Evolutionary conservation across 2,329 filamentous ascomycete genomes (phyloP).

Genomic region (Verticillium albo-atrum): DNA sequence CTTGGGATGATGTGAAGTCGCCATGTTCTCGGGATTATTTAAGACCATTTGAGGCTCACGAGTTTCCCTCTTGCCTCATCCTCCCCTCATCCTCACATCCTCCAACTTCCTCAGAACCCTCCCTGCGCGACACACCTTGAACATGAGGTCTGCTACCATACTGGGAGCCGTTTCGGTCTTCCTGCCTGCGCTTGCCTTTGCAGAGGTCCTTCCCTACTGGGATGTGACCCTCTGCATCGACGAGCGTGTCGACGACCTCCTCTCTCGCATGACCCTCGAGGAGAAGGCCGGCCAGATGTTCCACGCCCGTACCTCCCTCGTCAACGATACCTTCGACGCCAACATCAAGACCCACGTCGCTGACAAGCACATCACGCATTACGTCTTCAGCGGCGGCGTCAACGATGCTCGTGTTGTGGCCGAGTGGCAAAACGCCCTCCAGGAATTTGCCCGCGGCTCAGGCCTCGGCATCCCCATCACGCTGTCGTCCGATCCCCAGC

Average conservation of each 20-base stretch:
- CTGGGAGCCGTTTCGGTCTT: neutral
- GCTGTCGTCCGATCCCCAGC: slow-evolving; percentile 41
- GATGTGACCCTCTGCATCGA: slow-evolving; percentile 34
- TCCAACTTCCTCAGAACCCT: too few relatives aligned
- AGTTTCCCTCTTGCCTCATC: too few relatives aligned
- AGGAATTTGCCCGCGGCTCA: slow-evolving; percentile 35
- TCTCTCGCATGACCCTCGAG: slow-evolving; percentile 39
- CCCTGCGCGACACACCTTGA: too few relatives aligned
- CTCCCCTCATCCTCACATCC: too few relatives aligned
- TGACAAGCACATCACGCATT: slow-evolving; percentile 35
- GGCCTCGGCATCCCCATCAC: slow-evolving; percentile 44
- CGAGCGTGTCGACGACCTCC: slow-evolving; percentile 40
- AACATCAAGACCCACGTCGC: slow-evolving; percentile 26
- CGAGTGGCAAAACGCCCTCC: slow-evolving; percentile 36
- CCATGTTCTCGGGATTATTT: too few relatives aligned
- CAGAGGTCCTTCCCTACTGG: slow-evolving; percentile 9
- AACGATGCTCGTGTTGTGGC: slow-evolving; percentile 27
- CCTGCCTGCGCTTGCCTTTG: neutral
- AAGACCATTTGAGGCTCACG: too few relatives aligned
- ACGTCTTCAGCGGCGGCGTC: slow-evolving; percentile 41
- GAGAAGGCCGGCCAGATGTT: slow-evolving; percentile 46
- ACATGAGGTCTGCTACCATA: neutral
- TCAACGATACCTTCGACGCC: slow-evolving; percentile 14
- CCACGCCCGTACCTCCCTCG: slow-evolving; percentile 27
- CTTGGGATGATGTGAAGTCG: too few relatives aligned